phyloP scores from a whole-genome alignment of 805 yeast species.

The Saturnispora galanensis region DNA sequence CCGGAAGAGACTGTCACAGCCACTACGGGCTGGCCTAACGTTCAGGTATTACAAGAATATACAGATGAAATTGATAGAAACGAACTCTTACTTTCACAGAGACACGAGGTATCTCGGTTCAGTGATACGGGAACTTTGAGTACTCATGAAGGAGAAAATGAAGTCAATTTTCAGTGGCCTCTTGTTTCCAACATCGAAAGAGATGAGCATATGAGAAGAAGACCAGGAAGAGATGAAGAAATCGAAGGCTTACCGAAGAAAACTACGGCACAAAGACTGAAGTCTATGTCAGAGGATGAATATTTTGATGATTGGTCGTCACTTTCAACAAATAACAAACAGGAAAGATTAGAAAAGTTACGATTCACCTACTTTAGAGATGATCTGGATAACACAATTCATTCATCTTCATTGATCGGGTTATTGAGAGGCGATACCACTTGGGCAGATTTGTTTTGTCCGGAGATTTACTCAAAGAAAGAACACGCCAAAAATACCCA shows the following conservation, averaged over 20 bases:
- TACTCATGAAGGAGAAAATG: conserved; percentile 7
- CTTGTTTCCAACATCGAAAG: conserved; percentile 24
- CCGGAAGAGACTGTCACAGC: conserved; percentile 28
- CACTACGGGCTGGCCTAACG: conserved; percentile 72
- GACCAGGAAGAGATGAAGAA: not conserved
- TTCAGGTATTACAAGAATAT: conserved; percentile 64
- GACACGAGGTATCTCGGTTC: conserved; percentile 6
- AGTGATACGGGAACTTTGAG: conserved; percentile 1
- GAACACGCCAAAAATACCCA: not conserved
- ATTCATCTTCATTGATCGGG: conserved; percentile 82
- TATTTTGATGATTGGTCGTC: conserved; percentile 10
- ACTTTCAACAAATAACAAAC: conserved; percentile 9
- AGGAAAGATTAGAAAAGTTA: conserved; percentile 36
- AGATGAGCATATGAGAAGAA: conserved; percentile 5
- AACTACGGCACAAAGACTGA: not conserved
- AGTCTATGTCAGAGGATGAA: conserved; percentile 6
- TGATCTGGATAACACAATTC: conserved; percentile 80
- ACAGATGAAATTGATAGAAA: conserved; percentile 51
- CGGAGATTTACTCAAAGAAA: conserved; percentile 26
- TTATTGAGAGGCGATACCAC: conserved; percentile 43
- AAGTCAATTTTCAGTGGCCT: conserved; percentile 33
- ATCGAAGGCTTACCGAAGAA: not conserved
- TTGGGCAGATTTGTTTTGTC: conserved; percentile 55
- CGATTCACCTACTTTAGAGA: conserved; percentile 91
- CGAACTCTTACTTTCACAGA: conserved; percentile 16